phyloP scores from a whole-genome alignment of 768 basidiomycete species.

The Hortiboletus flavorubellus region DNA sequence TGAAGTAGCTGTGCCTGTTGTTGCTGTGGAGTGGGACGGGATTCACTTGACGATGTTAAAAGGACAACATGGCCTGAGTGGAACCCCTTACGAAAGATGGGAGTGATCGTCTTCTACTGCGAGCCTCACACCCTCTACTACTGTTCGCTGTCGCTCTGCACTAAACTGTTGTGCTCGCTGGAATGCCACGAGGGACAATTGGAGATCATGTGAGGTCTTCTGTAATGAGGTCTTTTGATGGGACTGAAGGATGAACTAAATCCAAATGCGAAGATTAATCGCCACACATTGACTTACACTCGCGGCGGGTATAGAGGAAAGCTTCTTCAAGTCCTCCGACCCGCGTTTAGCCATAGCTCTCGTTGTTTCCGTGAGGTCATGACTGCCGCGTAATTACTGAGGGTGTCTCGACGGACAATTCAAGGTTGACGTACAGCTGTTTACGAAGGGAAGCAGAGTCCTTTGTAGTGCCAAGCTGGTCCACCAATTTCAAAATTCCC shows the following conservation, averaged over 20 bases:
- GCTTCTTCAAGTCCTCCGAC: slow-evolving; percentile 88
- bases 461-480: slow-evolving; percentile 82
- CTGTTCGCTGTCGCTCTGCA: slow-evolving; percentile 84
- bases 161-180: slow-evolving; percentile 89
- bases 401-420: neutral
- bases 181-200: slow-evolving; percentile 85
- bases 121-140: slow-evolving; percentile 82
- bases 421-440: slow-evolving; percentile 61
- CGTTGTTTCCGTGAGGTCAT: slow-evolving; percentile 93
- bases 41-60: slow-evolving; percentile 28
- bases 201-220: slow-evolving; percentile 92
- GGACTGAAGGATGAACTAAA: slow-evolving; percentile 43
- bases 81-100: slow-evolving; percentile 23
- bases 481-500: slow-evolving; percentile 93
- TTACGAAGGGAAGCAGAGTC: slow-evolving; percentile 81
- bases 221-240: slow-evolving; percentile 79
- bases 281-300: slow-evolving; percentile 43
- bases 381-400: slow-evolving; percentile 44
- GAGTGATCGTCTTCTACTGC: slow-evolving; percentile 74
- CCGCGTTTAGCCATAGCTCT: slow-evolving; percentile 93
- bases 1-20: slow-evolving; percentile 71
- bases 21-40: slow-evolving; percentile 48
- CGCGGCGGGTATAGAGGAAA: slow-evolving; percentile 62
- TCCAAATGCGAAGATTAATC: neutral
- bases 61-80: neutral